Evolutionary conservation across 306 rosid genomes (phyloP), one percentile per base, ranked within the genome.

Genomic region (Cucurbita argyrosperma): DNA sequence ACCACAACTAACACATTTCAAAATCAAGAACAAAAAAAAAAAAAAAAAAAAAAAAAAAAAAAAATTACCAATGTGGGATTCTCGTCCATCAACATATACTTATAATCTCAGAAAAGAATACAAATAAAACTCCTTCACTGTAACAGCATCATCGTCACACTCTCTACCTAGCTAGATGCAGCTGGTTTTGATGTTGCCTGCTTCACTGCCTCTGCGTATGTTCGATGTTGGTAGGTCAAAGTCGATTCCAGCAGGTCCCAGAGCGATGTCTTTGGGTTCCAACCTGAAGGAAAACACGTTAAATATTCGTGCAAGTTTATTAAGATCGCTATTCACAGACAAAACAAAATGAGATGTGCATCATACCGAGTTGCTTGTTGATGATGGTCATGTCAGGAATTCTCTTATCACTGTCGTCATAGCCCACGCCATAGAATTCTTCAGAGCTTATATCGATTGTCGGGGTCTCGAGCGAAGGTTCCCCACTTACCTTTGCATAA

Each of bases 351-450:
- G 58, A 60, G 35, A 54, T 43, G 63, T 63, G 38, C 11, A 75
- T 39, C 60, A 26, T 90, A 92, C 98, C 98, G 47, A 92, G 96
- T 66, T 92, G 98, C 78, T 52, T 88, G 75, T 90, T 87, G 79
- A 92, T 92, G 54, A 92, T 90, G 84, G 96, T 85, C 98, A 92
- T 92, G 87, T 90, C 96, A 0, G 96, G 98, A 79, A 92, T 92
- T 85, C 98, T 85, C 88, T 90, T 92, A 76, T 92, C 96, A 35
- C 98, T 90, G 30, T 92, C 98, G 55, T 92, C 98, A 5, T 92
- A 92, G 30, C 98, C 98, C 72, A 83, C 96, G 10, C 98, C 98
- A 8, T 92, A 92, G 67, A 92, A 92, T 83, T 92, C 98, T 80
- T 86, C 78, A 54, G 98, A 92, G 90, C 88, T 90, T 46, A 92